Evolutionary conservation across 129 eudicot species (phyloP), one percentile per base, ranked within the genome.

Genomic region (Flaveria robusta): DNA sequence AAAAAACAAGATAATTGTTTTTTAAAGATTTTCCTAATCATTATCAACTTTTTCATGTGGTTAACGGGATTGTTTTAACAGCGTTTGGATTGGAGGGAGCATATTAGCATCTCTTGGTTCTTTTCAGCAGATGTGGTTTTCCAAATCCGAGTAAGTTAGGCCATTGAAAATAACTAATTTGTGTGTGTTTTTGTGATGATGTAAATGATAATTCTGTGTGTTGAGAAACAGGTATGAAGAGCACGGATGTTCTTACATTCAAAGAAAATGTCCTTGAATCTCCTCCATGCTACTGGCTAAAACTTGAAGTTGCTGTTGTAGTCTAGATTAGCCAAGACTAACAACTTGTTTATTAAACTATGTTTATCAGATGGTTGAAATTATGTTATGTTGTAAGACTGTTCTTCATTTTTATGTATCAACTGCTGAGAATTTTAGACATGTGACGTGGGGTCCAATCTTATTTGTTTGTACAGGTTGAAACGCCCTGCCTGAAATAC

Each of bases 1-100:
- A n/a, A 1, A 51, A 51, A 15, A 34, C 1, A 51, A 20, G 10
- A 20, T 26, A 5, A 12, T 62, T 5, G 18, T 63, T 64, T 34
- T 6, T 64, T 15, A 14, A 7, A 5, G 23, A 29, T 26, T 29
- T 14, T 16, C 6, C 11, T 46, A 8, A 18, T 16, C 22, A 64
- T 64, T 20, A 16, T 41, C 55, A 26, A 29, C 23, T n/a, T 6
- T 24, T 56, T 68, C 15, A 9, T 43, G 58, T 59, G 62, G 54
- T 31, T 56, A 23, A 39, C 19, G 42, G 27, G 77, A 41, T 39
- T 66, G 47, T 51, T 50, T 54, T 52, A 16, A 49, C 87, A 94
- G 97, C 70, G 98, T 94, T 23, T 94, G 98, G 98, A 94, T 94
- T 45, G 98, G 98, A 47, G 98, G 98, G 78, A 94, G 98, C 60